Base-by-base conservation (phyloP, 1,139 yeast species). In the Debaryomyces psychrophilus region DNA sequence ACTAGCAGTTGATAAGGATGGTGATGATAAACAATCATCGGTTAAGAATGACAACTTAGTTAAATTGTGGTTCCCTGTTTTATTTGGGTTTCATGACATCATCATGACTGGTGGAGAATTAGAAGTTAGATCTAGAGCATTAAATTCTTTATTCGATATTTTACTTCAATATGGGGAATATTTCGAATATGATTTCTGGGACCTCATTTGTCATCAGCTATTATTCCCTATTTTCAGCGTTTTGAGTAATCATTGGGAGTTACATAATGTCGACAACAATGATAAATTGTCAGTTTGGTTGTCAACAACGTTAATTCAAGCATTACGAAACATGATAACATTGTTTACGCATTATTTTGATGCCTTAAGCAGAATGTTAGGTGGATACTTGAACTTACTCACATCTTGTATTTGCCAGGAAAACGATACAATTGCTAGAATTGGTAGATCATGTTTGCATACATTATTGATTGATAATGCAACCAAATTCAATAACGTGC, bases 251-350 rank as follows among this genome's bases (percentile, higher is more conserved):
- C 87, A 85, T 52, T 86, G 96, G 82, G 89, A 83, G 53, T 78
- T 87, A 51, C 81, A 83, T 47, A 77, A 81, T 55, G 84, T 82
- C 27, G 75, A 69, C 39, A 50, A 55, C 12, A 58, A 60, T 51
- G 99, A 93, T 62, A 93, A 87, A 53, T 68, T 90, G 57, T 88
- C 96, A 35, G 96, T 95, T 14, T 95, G 99, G 99, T 71, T 93
- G 44, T 90, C 97, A 0, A 92, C 99, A 0, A 95, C 99, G 0
- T 79, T 95, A 66, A 90, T 95, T 49, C 99, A 95, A 66, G 99
- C 98, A 0, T 74, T 95, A 60, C 82, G 96, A 62, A 89, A 90
- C 59, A 81, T 92, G 86, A 84, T 93, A 55, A 84, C 88, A 0
- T 71, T 95, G 49, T 86, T 92, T 59, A 81, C 92, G 0, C 87